Conservation (phyloP, 192 early-diverging fungal genomes). For the Rhizophagus clarus region DNA sequence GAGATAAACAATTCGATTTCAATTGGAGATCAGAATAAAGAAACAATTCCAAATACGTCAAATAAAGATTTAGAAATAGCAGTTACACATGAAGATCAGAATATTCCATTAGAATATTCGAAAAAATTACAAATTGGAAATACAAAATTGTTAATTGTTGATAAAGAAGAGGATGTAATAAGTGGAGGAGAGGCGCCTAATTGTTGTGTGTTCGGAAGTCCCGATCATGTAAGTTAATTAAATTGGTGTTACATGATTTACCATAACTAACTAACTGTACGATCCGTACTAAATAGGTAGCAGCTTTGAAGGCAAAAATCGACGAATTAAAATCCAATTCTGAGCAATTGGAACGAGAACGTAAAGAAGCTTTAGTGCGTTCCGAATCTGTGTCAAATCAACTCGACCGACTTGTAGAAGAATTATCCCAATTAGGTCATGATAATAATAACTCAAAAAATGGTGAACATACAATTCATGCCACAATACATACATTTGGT, state of each 20-base stretch:
- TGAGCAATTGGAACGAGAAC: slow-evolving; percentile 18
- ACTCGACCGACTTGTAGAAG: slow-evolving; percentile 18
- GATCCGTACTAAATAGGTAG: slow-evolving; percentile 14
- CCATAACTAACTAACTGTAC: no score
- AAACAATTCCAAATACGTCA: no score
- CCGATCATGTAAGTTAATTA: neutral
- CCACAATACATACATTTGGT: slow-evolving; percentile 32
- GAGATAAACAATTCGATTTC: no score
- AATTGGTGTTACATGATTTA: neutral
- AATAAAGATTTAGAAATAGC: no score
- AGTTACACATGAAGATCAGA: no score
- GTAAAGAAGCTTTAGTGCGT: slow-evolving; percentile 4
- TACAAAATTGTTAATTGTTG: neutral
- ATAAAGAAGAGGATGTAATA: neutral
- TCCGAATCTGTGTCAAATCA: slow-evolving; percentile 29
- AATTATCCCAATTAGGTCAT: slow-evolving; percentile 2
- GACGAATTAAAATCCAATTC: slow-evolving; percentile 15
- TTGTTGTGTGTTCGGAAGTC: neutral
- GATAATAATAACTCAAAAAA: neutral
- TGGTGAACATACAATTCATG: slow-evolving; percentile 25
- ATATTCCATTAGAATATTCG: neutral
- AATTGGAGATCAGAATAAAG: no score
- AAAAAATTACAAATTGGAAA: neutral
- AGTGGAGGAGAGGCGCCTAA: neutral
- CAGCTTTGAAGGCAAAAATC: slow-evolving; percentile 30